Evolutionary conservation across 2,329 filamentous ascomycete species (phyloP), one percentile per base, ranked within the genome.

Genomic region (Microcyclospora tardicrescens): DNA sequence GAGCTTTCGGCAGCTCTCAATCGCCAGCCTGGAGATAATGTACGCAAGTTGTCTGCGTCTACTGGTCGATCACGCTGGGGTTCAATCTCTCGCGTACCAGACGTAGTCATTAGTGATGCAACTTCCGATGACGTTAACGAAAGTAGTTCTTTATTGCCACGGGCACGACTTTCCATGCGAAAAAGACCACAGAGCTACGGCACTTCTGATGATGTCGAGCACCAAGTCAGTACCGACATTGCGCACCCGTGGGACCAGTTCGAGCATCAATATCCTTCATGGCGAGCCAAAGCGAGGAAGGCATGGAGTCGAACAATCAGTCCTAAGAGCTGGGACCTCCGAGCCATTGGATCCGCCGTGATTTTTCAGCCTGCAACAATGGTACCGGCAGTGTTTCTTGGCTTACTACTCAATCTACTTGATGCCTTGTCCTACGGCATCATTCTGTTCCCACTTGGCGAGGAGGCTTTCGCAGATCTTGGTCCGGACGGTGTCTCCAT

Each of bases 351-450:
- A 69, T 60, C 74, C 30, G 71, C 73, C 33, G 71, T 69, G 0
- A 61, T 93, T 2, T 60, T 85, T 10, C 69, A 76, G 30, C 84
- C 86, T 1, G 64, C 75, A 13, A 76, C 75, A 35, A 81, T 80
- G 48, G 58, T 95, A 12, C 91, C 91, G 2, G 82, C 89, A 2
- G 89, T 96, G 1, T 73, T 93, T 48, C 75, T 98, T 1, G 91
- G 91, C 0, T 64, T 94, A 16, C 68, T 98, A 1, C 73, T 98
- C 13, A 98, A 98, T 50, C 81, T 98, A 34, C 68, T 98, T 14
- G 91, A 98, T 66, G 91, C 87, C 5, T 65, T 98, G 31, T 96
- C 89, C 2, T 98, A 98, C 55, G 91, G 83, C 72, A 91, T 93
- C 82, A 58, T 58, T 29, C 65, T 98, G 10, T 98, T 98, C 49